Percentiles rank a stretch among this genome's conserved stretches.
Conservation (phyloP, 208 protist genomes). For the Wallacemonas sp. region DNA sequence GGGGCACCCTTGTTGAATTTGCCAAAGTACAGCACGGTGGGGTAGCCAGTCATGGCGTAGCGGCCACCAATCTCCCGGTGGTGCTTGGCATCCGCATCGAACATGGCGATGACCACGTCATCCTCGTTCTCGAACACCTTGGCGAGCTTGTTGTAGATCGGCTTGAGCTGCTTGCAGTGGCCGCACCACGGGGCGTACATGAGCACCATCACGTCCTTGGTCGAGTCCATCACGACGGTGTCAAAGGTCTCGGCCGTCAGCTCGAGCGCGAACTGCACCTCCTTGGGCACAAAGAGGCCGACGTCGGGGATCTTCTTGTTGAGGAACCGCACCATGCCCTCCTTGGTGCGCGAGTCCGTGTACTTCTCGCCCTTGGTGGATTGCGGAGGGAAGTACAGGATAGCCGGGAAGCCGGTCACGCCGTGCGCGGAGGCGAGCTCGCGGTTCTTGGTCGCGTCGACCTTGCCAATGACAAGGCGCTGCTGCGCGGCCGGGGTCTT, state of each 20-base stretch:
- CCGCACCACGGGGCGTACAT: constrained; percentile 84
- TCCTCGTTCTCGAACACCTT: constrained; percentile 55
- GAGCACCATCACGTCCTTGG: constrained; percentile 64
- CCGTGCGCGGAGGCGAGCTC: constrained; percentile 40
- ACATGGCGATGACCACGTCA: constrained; percentile 67
- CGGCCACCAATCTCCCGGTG: constrained; percentile 25
- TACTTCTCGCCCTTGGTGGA: constrained; percentile 44
- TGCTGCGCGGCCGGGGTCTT: constrained; percentile 25
- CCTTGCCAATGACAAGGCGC: constrained; percentile 63
- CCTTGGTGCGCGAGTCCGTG: constrained; percentile 26
- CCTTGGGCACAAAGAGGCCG: constrained; percentile 28
- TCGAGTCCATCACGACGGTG: constrained; percentile 26
- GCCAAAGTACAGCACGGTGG: constrained; percentile 65
- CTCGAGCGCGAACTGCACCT: constrained; percentile 32
- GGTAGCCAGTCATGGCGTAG: constrained; percentile 58
- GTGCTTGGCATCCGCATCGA: constrained; percentile 48
- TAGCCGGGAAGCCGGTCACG: constrained; percentile 62
- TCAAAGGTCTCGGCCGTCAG: constrained; percentile 47
- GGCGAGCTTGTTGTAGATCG: constrained; percentile 51
- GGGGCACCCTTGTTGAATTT: constrained; percentile 40
- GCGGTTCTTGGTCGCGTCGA: constrained; percentile 56
- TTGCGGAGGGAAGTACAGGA: constrained; percentile 77
- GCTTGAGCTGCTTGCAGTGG: constrained; percentile 90
- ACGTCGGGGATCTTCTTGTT: constrained; percentile 24
- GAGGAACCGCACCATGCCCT: constrained; percentile 50